Evolutionary conservation across 176 grass and related monocot species (phyloP), one percentile per base, ranked within the genome.

Genomic region (Musa beccarii): DNA sequence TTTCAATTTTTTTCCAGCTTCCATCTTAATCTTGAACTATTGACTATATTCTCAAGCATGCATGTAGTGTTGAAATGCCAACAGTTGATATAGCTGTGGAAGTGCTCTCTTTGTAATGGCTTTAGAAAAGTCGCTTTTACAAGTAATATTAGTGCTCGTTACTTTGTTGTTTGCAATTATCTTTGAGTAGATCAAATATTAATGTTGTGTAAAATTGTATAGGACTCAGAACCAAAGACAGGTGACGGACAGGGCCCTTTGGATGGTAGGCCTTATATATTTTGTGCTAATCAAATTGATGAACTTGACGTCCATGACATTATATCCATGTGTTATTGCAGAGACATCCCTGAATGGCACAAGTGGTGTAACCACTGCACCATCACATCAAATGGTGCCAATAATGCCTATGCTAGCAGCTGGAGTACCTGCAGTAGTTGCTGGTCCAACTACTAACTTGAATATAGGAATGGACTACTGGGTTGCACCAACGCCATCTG

Each of bases 401-500:
- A 83, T 88, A 77, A 68, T 87, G 77, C 79, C 86, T 63, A 71
- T 89, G 79, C 86, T 86, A 81, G 75, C 84, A 20, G 83, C 84
- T 84, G 80, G 68, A 70, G 34, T 84, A 75, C 67, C 88, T 66
- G 85, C 82, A 63, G 85, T 66, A 69, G 82, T 92, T 80, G 84
- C 84, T 85, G 83, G 86, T 66, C 87, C 90, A 9, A 75, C 90
- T 29, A 82, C 90, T 75, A 92, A 89, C 63, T 83, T 92, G 74
- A 89, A 92, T 71, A 92, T 92, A 80, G 90, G 90, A 74, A 81
- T 92, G 82, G 90, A 92, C 65, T 92, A 92, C 74, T 92, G 90
- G 90, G 74, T 63, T 78, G 77, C 90, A 86, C 71, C 84, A 22
- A 80, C 76, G 21, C 82, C 90, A 67, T 84, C 86, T 66, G 43